These are phyloP conservation scores for Cladophialophora yegresii DNA, from an alignment of 2,329 filamentous ascomycete species.

Conservation along the genomic window DNA sequence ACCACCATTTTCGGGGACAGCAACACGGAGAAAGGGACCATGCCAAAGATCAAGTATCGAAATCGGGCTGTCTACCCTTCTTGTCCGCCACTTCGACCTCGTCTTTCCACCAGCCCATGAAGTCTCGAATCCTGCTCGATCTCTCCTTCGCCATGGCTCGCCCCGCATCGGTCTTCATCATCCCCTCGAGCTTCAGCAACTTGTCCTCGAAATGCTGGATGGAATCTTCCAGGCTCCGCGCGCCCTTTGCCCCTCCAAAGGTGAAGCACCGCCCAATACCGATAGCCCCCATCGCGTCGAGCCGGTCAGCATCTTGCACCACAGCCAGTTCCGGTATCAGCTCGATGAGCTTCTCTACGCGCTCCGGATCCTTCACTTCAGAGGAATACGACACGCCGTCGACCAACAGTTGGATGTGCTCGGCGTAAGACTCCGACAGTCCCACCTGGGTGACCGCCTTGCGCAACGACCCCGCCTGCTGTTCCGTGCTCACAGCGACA, in stretches of 20 bases:
- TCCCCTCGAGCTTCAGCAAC: slow-evolving; percentile 62
- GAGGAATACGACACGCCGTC: slow-evolving; percentile 75
- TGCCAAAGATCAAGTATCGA: slow-evolving; percentile 1
- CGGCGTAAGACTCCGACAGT: slow-evolving; percentile 46
- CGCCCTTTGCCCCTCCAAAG: slow-evolving; percentile 67
- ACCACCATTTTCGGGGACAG: not conserved
- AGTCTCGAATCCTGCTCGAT: slow-evolving; percentile 52
- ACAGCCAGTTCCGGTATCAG: slow-evolving; percentile 73
- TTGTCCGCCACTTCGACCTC: slow-evolving; percentile 42
- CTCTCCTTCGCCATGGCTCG: slow-evolving; percentile 53
- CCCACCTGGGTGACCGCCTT: slow-evolving; percentile 29
- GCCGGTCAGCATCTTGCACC: slow-evolving; percentile 86
- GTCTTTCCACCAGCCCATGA: slow-evolving; percentile 58
- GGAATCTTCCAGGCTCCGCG: slow-evolving; percentile 58
- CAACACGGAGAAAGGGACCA: not conserved
- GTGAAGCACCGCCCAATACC: slow-evolving; percentile 79
- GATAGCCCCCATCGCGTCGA: slow-evolving; percentile 88
- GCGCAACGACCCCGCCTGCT: slow-evolving; percentile 20
- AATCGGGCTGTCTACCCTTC: not conserved
- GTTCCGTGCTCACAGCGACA: slow-evolving; percentile 15
- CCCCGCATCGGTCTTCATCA: slow-evolving; percentile 62
- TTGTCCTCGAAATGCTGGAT: slow-evolving; percentile 78
- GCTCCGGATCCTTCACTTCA: slow-evolving; percentile 66
- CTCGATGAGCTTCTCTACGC: slow-evolving; percentile 63
- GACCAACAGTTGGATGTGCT: slow-evolving; percentile 70